Conservation (phyloP, 768 basidiomycete species). For the Suillus fuscotomentosus region DNA sequence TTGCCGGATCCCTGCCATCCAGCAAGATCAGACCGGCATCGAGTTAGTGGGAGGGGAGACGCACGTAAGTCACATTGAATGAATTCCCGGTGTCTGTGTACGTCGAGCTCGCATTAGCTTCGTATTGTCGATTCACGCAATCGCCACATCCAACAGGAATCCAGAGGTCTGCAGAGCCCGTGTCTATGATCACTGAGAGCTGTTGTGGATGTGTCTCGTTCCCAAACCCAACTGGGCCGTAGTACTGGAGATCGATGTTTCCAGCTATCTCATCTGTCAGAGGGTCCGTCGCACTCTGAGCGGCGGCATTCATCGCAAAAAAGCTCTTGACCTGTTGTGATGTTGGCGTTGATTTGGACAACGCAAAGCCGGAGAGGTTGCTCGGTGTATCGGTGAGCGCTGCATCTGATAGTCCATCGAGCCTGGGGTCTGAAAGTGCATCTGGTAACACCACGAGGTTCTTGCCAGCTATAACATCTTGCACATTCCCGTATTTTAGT, state of each 20-base stretch:
- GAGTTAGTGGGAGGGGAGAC: constrained; percentile 11
- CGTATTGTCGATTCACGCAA: constrained; percentile 40
- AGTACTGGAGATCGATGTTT: constrained; percentile 47
- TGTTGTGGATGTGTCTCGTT: constrained; percentile 43
- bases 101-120: constrained; percentile 39
- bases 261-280: constrained; percentile 41
- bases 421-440: not conserved
- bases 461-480: not conserved
- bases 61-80: constrained; percentile 48
- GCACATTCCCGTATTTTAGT: not conserved
- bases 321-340: not conserved
- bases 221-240: constrained; percentile 45
- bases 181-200: constrained; percentile 62
- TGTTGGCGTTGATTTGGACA: not conserved
- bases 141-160: constrained; percentile 37
- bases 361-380: not conserved
- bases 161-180: constrained; percentile 70
- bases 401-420: not conserved
- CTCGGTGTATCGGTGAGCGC: not conserved
- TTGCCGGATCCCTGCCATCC: constrained; percentile 48
- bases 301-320: not conserved
- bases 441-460: not conserved
- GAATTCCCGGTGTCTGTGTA: constrained; percentile 29
- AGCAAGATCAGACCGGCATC: not conserved
- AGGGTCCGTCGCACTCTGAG: constrained; percentile 11